phyloP scores from a whole-genome alignment of 495 filamentous ascomycete species.

The Penicillium waksmanii region DNA sequence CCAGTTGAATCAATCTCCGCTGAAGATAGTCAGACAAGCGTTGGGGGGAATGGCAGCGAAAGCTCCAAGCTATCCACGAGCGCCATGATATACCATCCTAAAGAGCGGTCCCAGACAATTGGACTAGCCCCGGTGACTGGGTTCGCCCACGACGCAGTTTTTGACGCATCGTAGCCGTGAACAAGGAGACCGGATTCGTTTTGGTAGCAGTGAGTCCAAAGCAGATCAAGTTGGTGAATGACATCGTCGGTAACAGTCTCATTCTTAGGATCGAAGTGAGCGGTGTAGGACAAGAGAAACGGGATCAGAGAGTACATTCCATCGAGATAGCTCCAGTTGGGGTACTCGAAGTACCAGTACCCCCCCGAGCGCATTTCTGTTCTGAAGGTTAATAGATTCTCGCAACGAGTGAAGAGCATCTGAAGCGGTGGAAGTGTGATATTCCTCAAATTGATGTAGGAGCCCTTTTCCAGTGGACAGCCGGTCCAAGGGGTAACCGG shows the following conservation, averaged over 20 bases:
- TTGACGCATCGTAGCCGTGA: conserved; percentile 62
- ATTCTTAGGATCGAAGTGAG: conserved; percentile 42
- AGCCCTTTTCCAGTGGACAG: conserved; percentile 41
- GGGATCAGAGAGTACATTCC: conserved; percentile 57
- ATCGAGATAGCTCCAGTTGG: conserved; percentile 62
- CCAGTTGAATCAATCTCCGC: conserved; percentile 43
- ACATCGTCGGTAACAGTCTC: conserved; percentile 43
- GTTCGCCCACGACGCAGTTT: conserved; percentile 59
- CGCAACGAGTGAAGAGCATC: conserved; percentile 46
- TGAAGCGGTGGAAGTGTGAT: conserved; percentile 39
- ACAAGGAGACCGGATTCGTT: conserved; percentile 49
- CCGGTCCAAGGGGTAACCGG: conserved; percentile 40
- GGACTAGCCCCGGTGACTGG: conserved; percentile 57
- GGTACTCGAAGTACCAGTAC: conserved; percentile 58
- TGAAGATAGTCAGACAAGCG: background rate
- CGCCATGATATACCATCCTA: conserved; percentile 65
- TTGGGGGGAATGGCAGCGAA: background rate
- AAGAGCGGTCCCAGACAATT: conserved; percentile 58
- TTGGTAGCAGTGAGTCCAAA: conserved; percentile 56
- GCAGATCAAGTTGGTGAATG: conserved; percentile 54
- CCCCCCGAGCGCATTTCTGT: conserved; percentile 46
- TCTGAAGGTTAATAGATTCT: conserved; percentile 50
- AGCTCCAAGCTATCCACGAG: conserved; percentile 58
- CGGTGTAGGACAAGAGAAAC: conserved; percentile 53
- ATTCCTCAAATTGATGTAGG: conserved; percentile 41